Evolutionary conservation across 345 rosid species (phyloP).

Genomic region (Aquilaria yunnanensis): DNA sequence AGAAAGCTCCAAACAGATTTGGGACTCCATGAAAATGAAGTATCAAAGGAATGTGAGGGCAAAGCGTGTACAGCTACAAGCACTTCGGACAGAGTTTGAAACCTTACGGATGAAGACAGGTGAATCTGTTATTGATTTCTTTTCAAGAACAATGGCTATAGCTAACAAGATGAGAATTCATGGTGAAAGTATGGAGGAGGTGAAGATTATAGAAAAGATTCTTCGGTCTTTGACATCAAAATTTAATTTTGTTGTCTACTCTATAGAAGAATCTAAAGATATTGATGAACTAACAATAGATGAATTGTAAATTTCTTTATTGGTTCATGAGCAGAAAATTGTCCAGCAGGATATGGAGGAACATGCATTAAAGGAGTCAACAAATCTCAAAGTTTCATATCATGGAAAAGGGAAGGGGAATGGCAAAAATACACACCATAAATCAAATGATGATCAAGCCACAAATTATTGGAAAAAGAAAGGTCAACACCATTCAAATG

Average conservation of each 20-base stretch:
- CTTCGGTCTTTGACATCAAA: neutral
- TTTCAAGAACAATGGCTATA: slow-evolving; percentile 1
- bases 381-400: too few species aligned
- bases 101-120: neutral
- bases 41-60: too few species aligned
- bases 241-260: neutral
- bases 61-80: neutral
- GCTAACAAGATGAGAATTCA: slow-evolving; percentile 4
- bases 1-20: too few species aligned
- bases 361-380: too few species aligned
- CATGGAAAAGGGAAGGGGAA: too few species aligned
- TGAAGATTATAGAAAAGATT: slow-evolving; percentile 5
- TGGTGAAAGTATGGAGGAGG: neutral
- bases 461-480: too few species aligned
- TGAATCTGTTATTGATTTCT: neutral
- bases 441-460: too few species aligned
- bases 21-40: too few species aligned
- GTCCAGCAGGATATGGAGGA: neutral
- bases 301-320: neutral
- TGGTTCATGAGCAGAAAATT: neutral
- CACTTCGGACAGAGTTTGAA: neutral
- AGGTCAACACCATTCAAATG: too few species aligned
- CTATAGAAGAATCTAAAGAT: neutral
- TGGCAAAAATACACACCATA: too few species aligned
- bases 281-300: neutral